These are phyloP conservation scores for Solanum neorickii DNA, from an alignment of 257 asterid genomes.

Conservation along the genomic window DNA sequence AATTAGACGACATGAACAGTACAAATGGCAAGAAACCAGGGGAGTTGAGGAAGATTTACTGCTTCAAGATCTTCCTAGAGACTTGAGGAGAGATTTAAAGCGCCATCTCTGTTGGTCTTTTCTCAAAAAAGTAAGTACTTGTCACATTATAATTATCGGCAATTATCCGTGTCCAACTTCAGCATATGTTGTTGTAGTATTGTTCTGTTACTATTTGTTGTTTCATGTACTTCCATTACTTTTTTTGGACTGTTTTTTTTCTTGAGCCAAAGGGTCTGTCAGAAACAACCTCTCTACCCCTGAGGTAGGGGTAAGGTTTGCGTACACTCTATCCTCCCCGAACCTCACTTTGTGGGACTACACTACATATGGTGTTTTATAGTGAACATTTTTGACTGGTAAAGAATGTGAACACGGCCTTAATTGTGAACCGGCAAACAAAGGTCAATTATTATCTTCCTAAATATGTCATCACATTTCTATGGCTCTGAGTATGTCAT, in stretches of 20 bases:
- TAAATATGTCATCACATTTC: not conserved
- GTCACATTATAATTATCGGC: not conserved
- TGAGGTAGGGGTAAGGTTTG: not conserved
- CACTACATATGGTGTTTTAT: not conserved
- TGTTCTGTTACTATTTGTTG: too few species aligned
- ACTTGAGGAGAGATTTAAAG: slow-evolving; percentile 1
- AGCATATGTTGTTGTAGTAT: not conserved
- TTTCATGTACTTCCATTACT: not conserved
- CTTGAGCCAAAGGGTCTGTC: not conserved
- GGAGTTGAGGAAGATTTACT: not conserved
- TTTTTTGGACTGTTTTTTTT: not conserved
- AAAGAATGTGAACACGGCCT: not conserved
- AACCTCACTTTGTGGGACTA: not conserved
- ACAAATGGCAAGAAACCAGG: not conserved
- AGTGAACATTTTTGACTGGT: not conserved
- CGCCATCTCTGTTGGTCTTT: slow-evolving; percentile 4
- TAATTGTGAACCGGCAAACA: not conserved
- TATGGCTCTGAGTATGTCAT: not conserved
- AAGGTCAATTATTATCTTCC: not conserved
- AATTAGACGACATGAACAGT: not conserved
- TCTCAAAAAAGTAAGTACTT: not conserved
- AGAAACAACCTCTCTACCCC: not conserved
- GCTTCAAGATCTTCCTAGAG: not conserved
- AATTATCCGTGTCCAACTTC: not conserved
- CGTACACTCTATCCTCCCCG: not conserved